A percentile compares a stretch with the other conserved stretches of the same genome.
Evolutionary conservation across 169 alveolate species (phyloP).

Genomic region (Babesia ovis): DNA sequence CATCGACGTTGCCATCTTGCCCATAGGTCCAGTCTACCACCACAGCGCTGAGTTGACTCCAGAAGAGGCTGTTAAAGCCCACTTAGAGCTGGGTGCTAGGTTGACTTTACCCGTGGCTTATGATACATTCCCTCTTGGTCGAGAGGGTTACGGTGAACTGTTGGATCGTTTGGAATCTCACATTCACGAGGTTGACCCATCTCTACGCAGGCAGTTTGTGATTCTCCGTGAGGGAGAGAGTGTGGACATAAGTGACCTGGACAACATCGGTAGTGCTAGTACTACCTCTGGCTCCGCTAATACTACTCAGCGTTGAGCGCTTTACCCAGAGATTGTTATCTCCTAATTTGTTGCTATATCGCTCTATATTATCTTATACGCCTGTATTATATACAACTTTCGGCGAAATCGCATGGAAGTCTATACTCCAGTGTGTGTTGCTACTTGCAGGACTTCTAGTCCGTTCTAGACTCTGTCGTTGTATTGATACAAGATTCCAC

Average conservation of each 20-base stretch:
- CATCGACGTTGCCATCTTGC: slow-evolving; percentile 58
- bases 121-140: slow-evolving; percentile 57
- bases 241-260: slow-evolving; percentile 11
- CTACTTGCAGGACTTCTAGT: too few species aligned
- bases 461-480: too few species aligned
- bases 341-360: too few species aligned
- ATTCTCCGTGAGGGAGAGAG: slow-evolving; percentile 42
- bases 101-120: slow-evolving; percentile 35
- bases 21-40: slow-evolving; percentile 46
- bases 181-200: slow-evolving; percentile 6
- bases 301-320: not conserved
- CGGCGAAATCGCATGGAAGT: too few species aligned
- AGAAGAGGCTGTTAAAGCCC: slow-evolving; percentile 51
- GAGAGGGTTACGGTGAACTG: slow-evolving; percentile 59
- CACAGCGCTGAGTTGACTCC: slow-evolving; percentile 39
- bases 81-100: slow-evolving; percentile 30
- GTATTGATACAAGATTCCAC: too few species aligned
- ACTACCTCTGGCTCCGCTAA: not conserved
- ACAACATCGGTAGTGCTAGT: not conserved
- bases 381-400: too few species aligned
- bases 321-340: too few species aligned
- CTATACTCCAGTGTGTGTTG: too few species aligned
- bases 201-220: slow-evolving; percentile 20
- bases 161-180: slow-evolving; percentile 5
- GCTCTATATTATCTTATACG: too few species aligned